A percentile compares a stretch with the other conserved stretches of the same genome.
Conservation (phyloP, 805 yeast genomes). For the Yarrowia alimentaria region DNA sequence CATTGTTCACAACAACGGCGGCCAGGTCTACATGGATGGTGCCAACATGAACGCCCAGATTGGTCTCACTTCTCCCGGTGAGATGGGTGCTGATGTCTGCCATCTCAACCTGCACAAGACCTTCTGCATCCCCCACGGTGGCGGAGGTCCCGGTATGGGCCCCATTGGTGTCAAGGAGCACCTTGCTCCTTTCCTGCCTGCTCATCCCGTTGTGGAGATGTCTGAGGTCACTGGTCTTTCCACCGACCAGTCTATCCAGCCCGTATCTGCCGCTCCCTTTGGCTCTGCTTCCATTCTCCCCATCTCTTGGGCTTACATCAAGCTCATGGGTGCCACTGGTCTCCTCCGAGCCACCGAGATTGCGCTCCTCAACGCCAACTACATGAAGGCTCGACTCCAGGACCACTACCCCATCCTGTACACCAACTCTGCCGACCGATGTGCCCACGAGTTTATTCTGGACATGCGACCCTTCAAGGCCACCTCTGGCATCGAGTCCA, state of each 20-base stretch:
- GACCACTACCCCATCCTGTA: slow-evolving; percentile 75
- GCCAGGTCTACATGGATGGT: slow-evolving; percentile 96
- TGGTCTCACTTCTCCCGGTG: slow-evolving; percentile 96
- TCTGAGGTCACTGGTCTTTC: slow-evolving; percentile 42
- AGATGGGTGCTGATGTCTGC: slow-evolving; percentile 96
- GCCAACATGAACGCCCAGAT: slow-evolving; percentile 99
- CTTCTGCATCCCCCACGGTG: slow-evolving; percentile 97
- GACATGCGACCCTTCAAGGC: slow-evolving; percentile 84
- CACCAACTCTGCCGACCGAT: slow-evolving; percentile 62
- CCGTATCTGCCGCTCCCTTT: slow-evolving; percentile 91
- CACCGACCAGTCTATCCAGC: slow-evolving; percentile 48
- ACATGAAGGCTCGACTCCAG: slow-evolving; percentile 79
- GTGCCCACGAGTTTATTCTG: slow-evolving; percentile 95
- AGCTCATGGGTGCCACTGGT: slow-evolving; percentile 84
- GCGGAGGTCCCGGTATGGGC: slow-evolving; percentile 99
- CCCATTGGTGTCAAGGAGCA: slow-evolving; percentile 91
- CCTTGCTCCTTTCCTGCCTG: slow-evolving; percentile 77
- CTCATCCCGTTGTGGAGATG: slow-evolving; percentile 60
- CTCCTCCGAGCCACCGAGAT: slow-evolving; percentile 82
- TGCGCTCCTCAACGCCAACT: slow-evolving; percentile 94
- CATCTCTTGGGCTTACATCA: slow-evolving; percentile 91
- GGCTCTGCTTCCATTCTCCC: slow-evolving; percentile 94
- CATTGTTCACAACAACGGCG: slow-evolving; percentile 81
- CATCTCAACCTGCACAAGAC: slow-evolving; percentile 96
- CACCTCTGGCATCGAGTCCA: slow-evolving; percentile 78